Conservation (phyloP, 495 filamentous ascomycete genomes). For the Thermothielavioides terrestris region DNA sequence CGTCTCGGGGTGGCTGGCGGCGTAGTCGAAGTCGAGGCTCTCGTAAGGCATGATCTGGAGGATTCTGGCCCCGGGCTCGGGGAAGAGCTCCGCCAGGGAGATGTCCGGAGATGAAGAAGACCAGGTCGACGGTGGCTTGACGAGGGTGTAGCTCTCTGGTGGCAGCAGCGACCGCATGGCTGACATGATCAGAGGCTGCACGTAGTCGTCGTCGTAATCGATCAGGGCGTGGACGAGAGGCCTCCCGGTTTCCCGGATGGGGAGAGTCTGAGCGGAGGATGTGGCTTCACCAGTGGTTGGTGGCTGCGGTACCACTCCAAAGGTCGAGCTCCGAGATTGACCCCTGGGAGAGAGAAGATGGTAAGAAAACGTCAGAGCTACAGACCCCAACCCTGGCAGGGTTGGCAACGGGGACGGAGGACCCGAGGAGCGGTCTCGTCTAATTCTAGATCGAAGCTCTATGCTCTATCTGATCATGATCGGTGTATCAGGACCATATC, state of each 20-base stretch:
- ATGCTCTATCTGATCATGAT: slow-evolving; percentile 18
- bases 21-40: slow-evolving; percentile 68
- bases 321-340: not conserved
- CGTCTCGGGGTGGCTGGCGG: slow-evolving; percentile 49
- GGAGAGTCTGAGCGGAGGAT: not conserved
- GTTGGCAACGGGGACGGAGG: not conserved
- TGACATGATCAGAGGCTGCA: slow-evolving; percentile 68
- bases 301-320: not conserved
- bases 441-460: slow-evolving; percentile 23
- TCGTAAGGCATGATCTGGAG: slow-evolving; percentile 89
- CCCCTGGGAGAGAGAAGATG: not conserved
- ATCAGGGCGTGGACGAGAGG: slow-evolving; percentile 59
- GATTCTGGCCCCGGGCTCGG: slow-evolving; percentile 38
- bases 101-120: slow-evolving; percentile 16
- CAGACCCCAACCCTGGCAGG: not conserved
- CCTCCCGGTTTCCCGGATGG: not conserved
- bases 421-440: slow-evolving; percentile 15
- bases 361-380: slow-evolving; percentile 6
- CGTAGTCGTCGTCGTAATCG: slow-evolving; percentile 77
- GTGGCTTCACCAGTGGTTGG: not conserved
- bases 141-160: slow-evolving; percentile 23
- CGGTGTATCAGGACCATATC: slow-evolving; percentile 3
- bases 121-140: slow-evolving; percentile 18
- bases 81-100: slow-evolving; percentile 24
- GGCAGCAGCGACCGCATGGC: slow-evolving; percentile 60